phyloP scores from a whole-genome alignment of 768 basidiomycete species.

The Naematelia aurantialba region DNA sequence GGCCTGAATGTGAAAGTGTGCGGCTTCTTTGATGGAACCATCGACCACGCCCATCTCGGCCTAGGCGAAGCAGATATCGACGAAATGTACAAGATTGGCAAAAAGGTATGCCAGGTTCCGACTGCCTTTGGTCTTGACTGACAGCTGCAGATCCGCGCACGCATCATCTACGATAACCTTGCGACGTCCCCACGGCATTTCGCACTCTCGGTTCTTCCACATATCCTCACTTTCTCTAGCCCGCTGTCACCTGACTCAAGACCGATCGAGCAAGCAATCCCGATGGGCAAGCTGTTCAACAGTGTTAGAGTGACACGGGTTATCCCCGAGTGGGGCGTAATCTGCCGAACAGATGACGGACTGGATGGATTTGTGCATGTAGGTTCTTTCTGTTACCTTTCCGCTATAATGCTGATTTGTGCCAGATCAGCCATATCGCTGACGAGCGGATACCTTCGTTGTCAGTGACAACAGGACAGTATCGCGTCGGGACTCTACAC shows the following conservation, averaged over 20 bases:
- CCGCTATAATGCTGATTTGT: constrained; percentile 6
- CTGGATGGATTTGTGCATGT: constrained; percentile 85
- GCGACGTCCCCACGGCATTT: constrained; percentile 71
- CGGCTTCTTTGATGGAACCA: constrained; percentile 86
- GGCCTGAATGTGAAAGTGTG: constrained; percentile 85
- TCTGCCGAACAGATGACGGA: constrained; percentile 63
- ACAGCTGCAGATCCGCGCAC: constrained; percentile 63
- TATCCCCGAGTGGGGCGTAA: constrained; percentile 76
- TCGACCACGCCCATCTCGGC: constrained; percentile 73
- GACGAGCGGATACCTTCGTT: constrained; percentile 86
- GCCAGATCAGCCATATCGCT: constrained; percentile 85
- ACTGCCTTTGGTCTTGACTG: constrained; percentile 25
- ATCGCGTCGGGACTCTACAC: constrained; percentile 74
- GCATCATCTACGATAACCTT: constrained; percentile 76
- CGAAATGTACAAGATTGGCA: constrained; percentile 51
- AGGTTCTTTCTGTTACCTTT: constrained; percentile 50
- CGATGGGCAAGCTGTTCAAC: constrained; percentile 70
- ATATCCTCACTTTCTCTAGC: constrained; percentile 61
- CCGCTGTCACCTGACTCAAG: constrained; percentile 29
- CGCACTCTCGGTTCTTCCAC: constrained; percentile 70
- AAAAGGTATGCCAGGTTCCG: constrained; percentile 46
- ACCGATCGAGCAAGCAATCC: constrained; percentile 60
- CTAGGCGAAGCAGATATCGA: constrained; percentile 51
- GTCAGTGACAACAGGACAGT: constrained; percentile 66
- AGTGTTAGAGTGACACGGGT: constrained; percentile 68